Evolutionary conservation across 2,329 filamentous ascomycete species (phyloP).

Genomic region (Chrysoporthe puriensis): DNA sequence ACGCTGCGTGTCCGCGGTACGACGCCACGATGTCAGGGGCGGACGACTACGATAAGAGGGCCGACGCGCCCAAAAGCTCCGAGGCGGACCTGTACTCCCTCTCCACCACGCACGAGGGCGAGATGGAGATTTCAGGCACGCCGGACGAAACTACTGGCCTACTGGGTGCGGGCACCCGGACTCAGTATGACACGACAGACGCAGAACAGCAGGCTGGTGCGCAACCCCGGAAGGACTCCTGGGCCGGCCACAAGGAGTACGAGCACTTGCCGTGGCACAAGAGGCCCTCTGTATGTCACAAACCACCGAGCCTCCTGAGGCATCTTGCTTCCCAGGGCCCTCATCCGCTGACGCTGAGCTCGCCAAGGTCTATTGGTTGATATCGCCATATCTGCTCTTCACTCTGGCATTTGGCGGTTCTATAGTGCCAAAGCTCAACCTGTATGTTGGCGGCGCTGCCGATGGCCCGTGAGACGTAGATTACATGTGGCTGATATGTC

Average conservation of each 20-base stretch:
- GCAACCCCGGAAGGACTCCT: constrained; percentile 38
- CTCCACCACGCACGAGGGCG: constrained; percentile 18
- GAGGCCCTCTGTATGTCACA: constrained; percentile 62
- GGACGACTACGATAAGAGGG: constrained; percentile 5
- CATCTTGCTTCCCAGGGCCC: too few species aligned
- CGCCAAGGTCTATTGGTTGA: constrained; percentile 77
- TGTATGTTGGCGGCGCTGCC: constrained; percentile 49
- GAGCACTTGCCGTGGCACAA: constrained; percentile 64
- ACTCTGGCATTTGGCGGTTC: constrained; percentile 85
- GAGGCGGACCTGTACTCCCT: constrained; percentile 20
- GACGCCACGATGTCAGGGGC: background rate
- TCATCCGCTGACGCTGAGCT: constrained; percentile 33
- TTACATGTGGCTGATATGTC: constrained; percentile 20
- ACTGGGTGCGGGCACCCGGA: constrained; percentile 38
- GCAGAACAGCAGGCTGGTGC: constrained; percentile 25
- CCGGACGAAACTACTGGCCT: constrained; percentile 44
- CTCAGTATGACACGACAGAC: constrained; percentile 29
- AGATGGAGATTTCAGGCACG: constrained; percentile 12
- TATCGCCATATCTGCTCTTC: constrained; percentile 79
- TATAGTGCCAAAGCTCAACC: constrained; percentile 83
- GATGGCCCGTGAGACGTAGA: background rate
- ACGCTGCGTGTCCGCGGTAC: background rate
- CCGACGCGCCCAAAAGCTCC: constrained; percentile 3
- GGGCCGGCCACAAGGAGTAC: constrained; percentile 62
- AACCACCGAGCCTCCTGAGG: constrained; percentile 51